Percentiles rank a stretch among this genome's conserved stretches.
These are phyloP conservation scores for Anisodus tanguticus DNA, from an alignment of 257 asterid genomes.

Conservation along the genomic window DNA sequence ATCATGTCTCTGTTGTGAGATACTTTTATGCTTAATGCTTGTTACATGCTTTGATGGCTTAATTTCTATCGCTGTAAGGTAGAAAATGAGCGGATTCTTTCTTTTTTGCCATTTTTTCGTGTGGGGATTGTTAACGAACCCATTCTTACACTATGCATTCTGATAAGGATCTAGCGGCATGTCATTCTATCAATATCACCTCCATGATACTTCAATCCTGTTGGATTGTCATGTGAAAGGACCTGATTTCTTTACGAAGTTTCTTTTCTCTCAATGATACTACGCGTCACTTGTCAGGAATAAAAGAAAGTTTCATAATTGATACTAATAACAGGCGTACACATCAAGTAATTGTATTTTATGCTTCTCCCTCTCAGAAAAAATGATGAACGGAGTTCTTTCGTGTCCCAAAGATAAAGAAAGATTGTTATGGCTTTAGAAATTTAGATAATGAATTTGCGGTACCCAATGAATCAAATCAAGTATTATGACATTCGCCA, in stretches of 20 bases:
- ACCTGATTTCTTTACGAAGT: not conserved
- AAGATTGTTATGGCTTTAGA: not conserved
- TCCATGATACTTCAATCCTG: not conserved
- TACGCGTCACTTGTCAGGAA: conserved; percentile 11
- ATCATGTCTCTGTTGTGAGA: not conserved
- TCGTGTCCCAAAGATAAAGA: not conserved
- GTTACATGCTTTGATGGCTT: not conserved
- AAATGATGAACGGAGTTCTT: not conserved
- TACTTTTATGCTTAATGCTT: not conserved
- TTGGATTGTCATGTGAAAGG: conserved; percentile 19
- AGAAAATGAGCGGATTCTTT: not conserved
- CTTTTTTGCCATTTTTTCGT: not conserved
- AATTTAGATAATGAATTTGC: conserved; percentile 25
- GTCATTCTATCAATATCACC: not conserved
- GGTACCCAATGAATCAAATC: not conserved
- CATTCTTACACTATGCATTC: not conserved
- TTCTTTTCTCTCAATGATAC: not conserved
- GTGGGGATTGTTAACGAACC: not conserved
- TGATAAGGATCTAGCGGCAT: not conserved
- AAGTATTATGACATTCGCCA: not conserved
- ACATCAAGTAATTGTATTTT: not conserved
- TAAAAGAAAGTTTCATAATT: not conserved
- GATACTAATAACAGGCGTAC: not conserved
- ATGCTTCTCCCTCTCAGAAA: not conserved
- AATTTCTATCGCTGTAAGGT: not conserved